Evolutionary conservation across 768 basidiomycete species (phyloP).

Genomic region (Cystofilobasidium capitatum): DNA sequence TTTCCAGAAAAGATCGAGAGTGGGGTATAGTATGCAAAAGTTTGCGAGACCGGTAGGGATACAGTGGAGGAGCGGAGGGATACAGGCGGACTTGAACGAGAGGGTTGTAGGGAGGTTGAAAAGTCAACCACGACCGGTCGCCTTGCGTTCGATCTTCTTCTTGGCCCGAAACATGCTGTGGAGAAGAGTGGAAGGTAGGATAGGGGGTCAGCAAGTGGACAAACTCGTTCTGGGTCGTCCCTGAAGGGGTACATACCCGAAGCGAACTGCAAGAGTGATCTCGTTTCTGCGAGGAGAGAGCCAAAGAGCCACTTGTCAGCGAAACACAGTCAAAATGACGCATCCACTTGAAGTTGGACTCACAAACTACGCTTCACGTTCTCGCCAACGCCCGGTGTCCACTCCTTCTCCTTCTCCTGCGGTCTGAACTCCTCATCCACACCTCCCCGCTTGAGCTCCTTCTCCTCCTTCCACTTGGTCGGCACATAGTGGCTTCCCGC

Average conservation of each 20-base stretch:
- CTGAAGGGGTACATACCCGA: too few species aligned
- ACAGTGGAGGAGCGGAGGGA: not conserved
- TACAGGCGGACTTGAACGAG: not conserved
- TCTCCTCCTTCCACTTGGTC: conserved; percentile 24
- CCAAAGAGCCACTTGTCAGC: not conserved
- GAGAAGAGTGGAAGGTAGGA: not conserved
- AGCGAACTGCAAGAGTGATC: not conserved
- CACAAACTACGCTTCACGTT: conserved; percentile 25
- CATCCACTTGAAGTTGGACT: not conserved
- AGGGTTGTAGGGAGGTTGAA: not conserved
- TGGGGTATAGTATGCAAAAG: too few species aligned
- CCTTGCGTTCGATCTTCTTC: conserved; percentile 24
- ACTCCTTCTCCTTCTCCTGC: conserved; percentile 20
- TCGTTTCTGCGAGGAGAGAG: conserved; percentile 1
- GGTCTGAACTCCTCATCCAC: conserved; percentile 23
- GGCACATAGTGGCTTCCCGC: conserved; percentile 12
- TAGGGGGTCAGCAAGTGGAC: not conserved
- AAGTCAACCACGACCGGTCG: conserved; percentile 4
- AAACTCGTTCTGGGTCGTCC: too few species aligned
- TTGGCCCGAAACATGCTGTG: conserved; percentile 15
- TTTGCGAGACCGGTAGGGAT: too few species aligned
- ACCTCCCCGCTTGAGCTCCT: conserved; percentile 16
- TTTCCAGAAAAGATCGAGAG: too few species aligned
- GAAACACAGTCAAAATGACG: not conserved
- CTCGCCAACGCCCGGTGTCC: conserved; percentile 16